Conservation (phyloP, 1,139 yeast genomes). For the Yamadazyma diospyri region DNA sequence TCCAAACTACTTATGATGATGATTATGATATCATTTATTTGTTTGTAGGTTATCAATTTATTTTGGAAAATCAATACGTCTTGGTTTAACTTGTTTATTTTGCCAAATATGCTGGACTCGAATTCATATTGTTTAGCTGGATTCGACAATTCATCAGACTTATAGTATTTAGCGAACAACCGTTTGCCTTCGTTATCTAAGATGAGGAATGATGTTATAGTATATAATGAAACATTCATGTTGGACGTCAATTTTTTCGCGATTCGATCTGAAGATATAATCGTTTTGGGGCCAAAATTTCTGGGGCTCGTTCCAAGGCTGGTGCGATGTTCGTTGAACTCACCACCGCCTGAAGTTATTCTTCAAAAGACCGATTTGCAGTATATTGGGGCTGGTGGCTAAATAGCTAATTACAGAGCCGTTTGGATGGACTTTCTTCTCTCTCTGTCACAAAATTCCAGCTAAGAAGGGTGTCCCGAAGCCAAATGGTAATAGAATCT, state of each 20-base stretch:
- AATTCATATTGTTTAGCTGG: slow-evolving; percentile 67
- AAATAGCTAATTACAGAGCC: too few relatives aligned
- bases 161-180: slow-evolving; percentile 81
- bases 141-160: slow-evolving; percentile 22
- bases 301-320: background rate
- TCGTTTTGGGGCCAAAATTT: background rate
- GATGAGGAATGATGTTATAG: slow-evolving; percentile 73
- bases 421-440: too few relatives aligned
- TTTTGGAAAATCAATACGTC: slow-evolving; percentile 80
- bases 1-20: slow-evolving; percentile 67
- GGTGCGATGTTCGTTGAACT: background rate
- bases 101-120: slow-evolving; percentile 67
- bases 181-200: slow-evolving; percentile 82
- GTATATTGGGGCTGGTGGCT: background rate
- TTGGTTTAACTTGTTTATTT: slow-evolving; percentile 75
- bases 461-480: too few relatives aligned
- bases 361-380: too few relatives aligned
- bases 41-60: slow-evolving; percentile 79
- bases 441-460: too few relatives aligned
- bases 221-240: slow-evolving; percentile 63
- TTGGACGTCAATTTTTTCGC: slow-evolving; percentile 6
- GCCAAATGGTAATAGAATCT: too few relatives aligned
- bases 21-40: slow-evolving; percentile 72
- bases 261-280: slow-evolving; percentile 2
- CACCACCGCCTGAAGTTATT: too few relatives aligned